Evolutionary conservation across 2,329 filamentous ascomycete species (phyloP).

Genomic region (Colletotrichum incanum): DNA sequence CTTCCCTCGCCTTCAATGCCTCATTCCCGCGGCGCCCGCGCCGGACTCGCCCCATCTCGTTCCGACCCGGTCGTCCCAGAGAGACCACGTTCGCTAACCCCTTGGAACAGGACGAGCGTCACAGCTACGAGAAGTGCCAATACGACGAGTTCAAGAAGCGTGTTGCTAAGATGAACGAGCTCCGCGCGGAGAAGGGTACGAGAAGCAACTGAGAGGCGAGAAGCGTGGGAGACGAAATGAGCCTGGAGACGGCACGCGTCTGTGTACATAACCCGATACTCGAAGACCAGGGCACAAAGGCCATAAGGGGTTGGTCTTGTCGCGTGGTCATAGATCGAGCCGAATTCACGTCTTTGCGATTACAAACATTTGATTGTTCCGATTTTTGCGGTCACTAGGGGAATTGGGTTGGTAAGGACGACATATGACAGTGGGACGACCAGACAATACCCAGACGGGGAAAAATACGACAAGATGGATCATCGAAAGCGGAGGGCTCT

Average conservation of each 20-base stretch:
- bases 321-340: constrained; percentile 37
- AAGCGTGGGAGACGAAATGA: constrained; percentile 43
- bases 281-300: constrained; percentile 28
- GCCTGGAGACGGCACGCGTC: constrained; percentile 30
- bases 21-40: neutral
- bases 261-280: constrained; percentile 42
- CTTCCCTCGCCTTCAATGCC: neutral
- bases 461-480: neutral
- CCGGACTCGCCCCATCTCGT: neutral
- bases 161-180: constrained; percentile 98
- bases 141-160: constrained; percentile 99
- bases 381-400: neutral
- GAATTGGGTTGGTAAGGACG: neutral
- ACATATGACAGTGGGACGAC: neutral
- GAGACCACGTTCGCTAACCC: constrained; percentile 32
- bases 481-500: neutral
- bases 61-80: neutral
- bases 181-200: constrained; percentile 86
- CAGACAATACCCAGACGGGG: neutral
- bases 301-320: constrained; percentile 24
- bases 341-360: constrained; percentile 42
- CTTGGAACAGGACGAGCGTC: constrained; percentile 84
- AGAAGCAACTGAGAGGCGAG: constrained; percentile 81
- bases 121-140: constrained; percentile 99
- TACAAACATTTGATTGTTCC: neutral